A percentile compares a stretch with the other conserved stretches of the same genome.
Evolutionary conservation across 1,284 basidiomycete genomes (phyloP).

Genomic region (Ceratobasidium papillatum): DNA sequence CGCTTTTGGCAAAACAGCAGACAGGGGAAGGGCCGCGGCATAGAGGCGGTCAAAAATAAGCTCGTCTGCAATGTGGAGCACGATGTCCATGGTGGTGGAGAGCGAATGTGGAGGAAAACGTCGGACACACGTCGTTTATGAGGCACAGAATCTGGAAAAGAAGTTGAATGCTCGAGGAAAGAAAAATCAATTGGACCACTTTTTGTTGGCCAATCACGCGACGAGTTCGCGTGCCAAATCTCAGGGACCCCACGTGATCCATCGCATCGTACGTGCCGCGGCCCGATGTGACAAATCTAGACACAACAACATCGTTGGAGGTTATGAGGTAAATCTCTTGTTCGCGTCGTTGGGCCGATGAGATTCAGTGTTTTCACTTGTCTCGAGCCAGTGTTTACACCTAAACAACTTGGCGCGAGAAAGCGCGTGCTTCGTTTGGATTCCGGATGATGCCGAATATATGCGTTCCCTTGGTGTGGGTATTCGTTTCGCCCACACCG

Average conservation of each 20-base stretch:
- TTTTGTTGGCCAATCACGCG: conserved; percentile 35
- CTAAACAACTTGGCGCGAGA: no score
- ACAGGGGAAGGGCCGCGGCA: conserved; percentile 74
- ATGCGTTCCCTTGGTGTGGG: no score
- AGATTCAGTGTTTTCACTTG: background rate
- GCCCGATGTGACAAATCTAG: background rate
- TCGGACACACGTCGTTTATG: conserved; percentile 18
- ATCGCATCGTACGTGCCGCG: background rate
- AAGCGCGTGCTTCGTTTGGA: no score
- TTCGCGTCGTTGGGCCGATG: background rate
- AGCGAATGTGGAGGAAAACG: conserved; percentile 6
- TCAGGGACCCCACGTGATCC: background rate
- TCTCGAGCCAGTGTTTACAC: background rate
- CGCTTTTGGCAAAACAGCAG: conserved; percentile 48
- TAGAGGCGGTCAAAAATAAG: conserved; percentile 81
- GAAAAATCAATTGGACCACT: conserved; percentile 12
- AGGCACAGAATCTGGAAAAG: conserved; percentile 9
- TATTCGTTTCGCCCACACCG: background rate
- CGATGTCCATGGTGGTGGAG: conserved; percentile 74
- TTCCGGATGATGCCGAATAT: no score
- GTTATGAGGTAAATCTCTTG: background rate
- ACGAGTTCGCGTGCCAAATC: conserved; percentile 31
- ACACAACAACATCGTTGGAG: background rate
- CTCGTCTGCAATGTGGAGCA: conserved; percentile 77
- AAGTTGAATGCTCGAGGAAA: conserved; percentile 10